Evolutionary conservation across 768 basidiomycete species (phyloP), one percentile per base, ranked within the genome.

Genomic region (Erythrobasidium yunnanense): DNA sequence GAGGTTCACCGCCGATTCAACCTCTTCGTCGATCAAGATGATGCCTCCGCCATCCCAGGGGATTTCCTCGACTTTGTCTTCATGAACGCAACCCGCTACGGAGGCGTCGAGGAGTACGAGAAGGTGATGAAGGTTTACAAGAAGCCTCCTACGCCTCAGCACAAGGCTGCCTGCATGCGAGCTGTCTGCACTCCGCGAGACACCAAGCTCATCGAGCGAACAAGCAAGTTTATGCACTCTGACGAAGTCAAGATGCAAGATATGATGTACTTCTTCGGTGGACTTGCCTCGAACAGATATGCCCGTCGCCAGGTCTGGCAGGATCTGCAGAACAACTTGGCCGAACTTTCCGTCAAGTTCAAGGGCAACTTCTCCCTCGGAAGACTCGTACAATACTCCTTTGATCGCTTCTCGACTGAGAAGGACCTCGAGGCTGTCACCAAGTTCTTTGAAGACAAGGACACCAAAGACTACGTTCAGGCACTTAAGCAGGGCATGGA

Each of bases 11-110:
- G 77, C 25, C 84, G 88, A 62, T 96, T 95, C 79, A 77, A 79
- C 34, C 77, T 81, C 29, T 89, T 84, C 74, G 75, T 86, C 71
- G 80, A 82, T 66, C 87, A 83, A 15, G 83, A 83, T 6, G 87
- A 93, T 73, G 83, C 86, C 71, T 85, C 85, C 0, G 79, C 76
- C 57, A 88, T 97, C 70, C 88, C 89, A 5, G 81, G 83, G 27
- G 92, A 96, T 77, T 77, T 97, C 50, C 81, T 86, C 70, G 72
- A 78, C 55, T 30, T 55, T 27, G 57, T 72, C 27, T 63, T 32
- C 65, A 33, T 65, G 7, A 67, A 87, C 84, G 85, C 85, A 56
- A 86, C 89, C 62, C 80, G 81, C 73, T 77, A 87, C 71, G 89
- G 88, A 42, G 88, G 89, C 22, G 76, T 76, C 33, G 78, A 77